Evolutionary conservation across 2,329 filamentous ascomycete genomes (phyloP).

Genomic region (Diaporthe sp.): DNA sequence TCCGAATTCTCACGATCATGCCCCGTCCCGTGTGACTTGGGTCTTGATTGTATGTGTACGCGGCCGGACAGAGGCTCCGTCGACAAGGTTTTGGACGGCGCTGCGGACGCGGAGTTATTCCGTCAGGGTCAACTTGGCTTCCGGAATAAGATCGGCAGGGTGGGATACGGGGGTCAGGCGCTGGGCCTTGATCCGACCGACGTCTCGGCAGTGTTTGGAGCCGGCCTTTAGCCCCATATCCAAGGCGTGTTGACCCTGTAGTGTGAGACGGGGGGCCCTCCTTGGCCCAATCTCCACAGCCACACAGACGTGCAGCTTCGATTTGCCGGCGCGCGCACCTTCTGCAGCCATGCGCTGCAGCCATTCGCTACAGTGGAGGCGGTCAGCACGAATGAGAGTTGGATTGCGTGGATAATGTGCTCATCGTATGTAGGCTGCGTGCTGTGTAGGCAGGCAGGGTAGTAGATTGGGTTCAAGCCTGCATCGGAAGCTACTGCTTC

Average conservation of each 20-base stretch:
- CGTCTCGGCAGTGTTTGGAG: slow-evolving; percentile 34
- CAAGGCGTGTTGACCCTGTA: slow-evolving; percentile 14
- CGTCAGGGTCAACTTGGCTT: background rate
- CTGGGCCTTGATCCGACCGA: slow-evolving; percentile 16
- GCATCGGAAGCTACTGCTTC: slow-evolving; percentile 37
- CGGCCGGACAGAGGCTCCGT: background rate
- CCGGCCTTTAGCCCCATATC: slow-evolving; percentile 9
- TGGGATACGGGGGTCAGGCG: background rate
- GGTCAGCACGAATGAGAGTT: slow-evolving; percentile 19
- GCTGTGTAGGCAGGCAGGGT: background rate
- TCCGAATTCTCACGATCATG: background rate
- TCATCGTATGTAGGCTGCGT: background rate
- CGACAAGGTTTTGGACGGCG: background rate
- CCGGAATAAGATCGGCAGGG: slow-evolving; percentile 20
- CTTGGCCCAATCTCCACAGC: slow-evolving; percentile 24
- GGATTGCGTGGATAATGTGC: slow-evolving; percentile 24
- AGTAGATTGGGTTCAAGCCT: slow-evolving; percentile 8
- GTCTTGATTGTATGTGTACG: background rate
- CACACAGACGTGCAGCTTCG: slow-evolving; percentile 27
- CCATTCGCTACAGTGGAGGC: background rate
- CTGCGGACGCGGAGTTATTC: background rate
- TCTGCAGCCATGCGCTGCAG: background rate
- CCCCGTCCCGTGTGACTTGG: background rate
- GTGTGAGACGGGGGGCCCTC: slow-evolving; percentile 15
- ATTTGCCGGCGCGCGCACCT: background rate